Evolutionary conservation across 2,329 filamentous ascomycete genomes (phyloP), one percentile per base, ranked within the genome.

Genomic region (Fusarium staphyleae): DNA sequence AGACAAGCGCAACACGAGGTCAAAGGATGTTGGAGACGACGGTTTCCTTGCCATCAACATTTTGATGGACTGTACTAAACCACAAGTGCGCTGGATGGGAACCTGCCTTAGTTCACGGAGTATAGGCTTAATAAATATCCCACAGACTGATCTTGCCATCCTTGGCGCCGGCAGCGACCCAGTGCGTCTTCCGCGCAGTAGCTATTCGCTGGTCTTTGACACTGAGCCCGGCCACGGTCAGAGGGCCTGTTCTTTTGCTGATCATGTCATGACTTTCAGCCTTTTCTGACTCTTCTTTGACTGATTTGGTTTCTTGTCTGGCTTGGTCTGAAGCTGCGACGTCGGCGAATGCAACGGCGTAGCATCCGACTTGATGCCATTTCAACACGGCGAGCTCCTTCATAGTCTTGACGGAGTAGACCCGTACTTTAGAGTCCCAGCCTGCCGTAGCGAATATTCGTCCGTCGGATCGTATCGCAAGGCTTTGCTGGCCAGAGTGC

Each of bases 141-240:
- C 95, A 99, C 63, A 99, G 77, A 69, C 91, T 96, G 58, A 98
- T 85, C 72, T 96, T 96, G 14, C 93, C 95, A 76, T 98, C 95
- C 72, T 98, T 99, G 48, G 90, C 89, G 2, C 95, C 95, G 1
- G 86, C 91, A 14, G 89, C 95, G 44, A 98, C 72, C 93, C 93
- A 98, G 72, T 98, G 93, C 18, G 88, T 88, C 43, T 78, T 78
- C 66, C 83, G 86, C 10, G 88, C 87, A 64, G 85, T 86, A 29
- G 77, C 77, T 16, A 85, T 77, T 48, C 90, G 79, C 60, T 85
- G 82, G 29, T 86, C 82, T 53, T 85, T 88, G 42, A 91, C 84
- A 9, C 62, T 72, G 36, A 60, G 47, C 2, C 52, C 54, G 7
- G 40, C 37, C 4, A 35, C 50, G 4, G 44, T 12, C n/a, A 66